Evolutionary conservation across 306 rosid genomes (phyloP), one percentile per base, ranked within the genome.

Genomic region (Psophocarpus tetragonolobus): DNA sequence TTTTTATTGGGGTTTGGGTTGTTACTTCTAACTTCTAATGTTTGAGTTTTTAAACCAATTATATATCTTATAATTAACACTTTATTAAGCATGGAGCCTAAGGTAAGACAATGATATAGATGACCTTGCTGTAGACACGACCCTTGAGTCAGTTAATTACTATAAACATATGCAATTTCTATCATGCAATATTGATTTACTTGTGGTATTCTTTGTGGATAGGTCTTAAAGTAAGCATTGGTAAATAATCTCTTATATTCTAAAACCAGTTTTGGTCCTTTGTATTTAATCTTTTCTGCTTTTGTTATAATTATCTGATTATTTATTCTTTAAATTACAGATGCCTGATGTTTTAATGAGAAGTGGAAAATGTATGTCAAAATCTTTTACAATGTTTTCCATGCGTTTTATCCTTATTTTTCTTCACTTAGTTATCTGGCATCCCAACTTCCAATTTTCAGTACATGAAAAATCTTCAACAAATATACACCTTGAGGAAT

Each of bases 301-400:
- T 65, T 8, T 56, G 29, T 72, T 72, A 27, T 73, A 51, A n/a
- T 54, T 68, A 33, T 72, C 77, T 84, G 48, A 84, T 58, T 67
- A 69, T 58, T 68, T 68, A 65, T 78, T 45, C 63, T 58, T 62
- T 82, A 75, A 74, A 82, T 85, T 91, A 75, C 93, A 95, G 97
- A 85, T 89, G 84, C 85, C 97, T 8, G 86, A 86, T 83, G 85
- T 82, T 75, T 79, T 92, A 73, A 73, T 85, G 84, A 92, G 95
- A 80, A 90, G 94, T 80, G 92, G 88, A 72, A 92, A 88, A 88
- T 81, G 97, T 94, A 92, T 81, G 96, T 48, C 68, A 73, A 51
- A 68, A 66, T 48, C 77, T 82, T 57, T 73, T 57, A 71, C 71
- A 53, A 44, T 78, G 63, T 26, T 35, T 41, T 76, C 45, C 42